Percentiles rank a stretch among this genome's conserved stretches.
These are phyloP conservation scores for Boletus mariae DNA, from an alignment of 1,284 basidiomycete species.

Conservation along the genomic window DNA sequence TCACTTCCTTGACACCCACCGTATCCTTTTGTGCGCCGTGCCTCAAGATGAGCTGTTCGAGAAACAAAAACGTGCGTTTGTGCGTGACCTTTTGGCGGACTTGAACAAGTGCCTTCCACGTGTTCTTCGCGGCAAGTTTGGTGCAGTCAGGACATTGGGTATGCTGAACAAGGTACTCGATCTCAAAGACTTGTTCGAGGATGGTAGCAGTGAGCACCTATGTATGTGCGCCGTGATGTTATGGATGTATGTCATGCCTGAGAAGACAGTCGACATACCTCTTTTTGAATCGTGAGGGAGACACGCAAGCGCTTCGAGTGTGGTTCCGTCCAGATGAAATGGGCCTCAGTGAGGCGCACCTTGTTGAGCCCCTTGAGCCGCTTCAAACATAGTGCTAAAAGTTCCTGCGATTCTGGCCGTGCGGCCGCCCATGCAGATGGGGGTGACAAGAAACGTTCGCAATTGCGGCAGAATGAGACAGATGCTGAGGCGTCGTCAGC, in stretches of 20 bases:
- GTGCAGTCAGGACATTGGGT: conserved; percentile 96
- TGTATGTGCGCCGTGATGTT: not conserved
- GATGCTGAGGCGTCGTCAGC: conserved; percentile 53
- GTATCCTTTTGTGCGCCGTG: conserved; percentile 97
- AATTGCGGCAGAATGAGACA: conserved; percentile 93
- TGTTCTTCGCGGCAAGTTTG: conserved; percentile 94
- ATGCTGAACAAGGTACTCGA: conserved; percentile 94
- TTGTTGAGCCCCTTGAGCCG: conserved; percentile 93
- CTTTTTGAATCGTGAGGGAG: conserved; percentile 97
- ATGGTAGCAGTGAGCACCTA: conserved; percentile 93
- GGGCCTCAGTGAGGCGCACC: conserved; percentile 94
- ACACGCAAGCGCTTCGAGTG: conserved; percentile 93
- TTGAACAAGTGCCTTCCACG: conserved; percentile 96
- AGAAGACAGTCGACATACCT: conserved; percentile 48
- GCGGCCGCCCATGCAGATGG: conserved; percentile 86
- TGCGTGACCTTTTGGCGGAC: conserved; percentile 97
- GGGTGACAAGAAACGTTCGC: conserved; percentile 93
- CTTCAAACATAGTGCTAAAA: conserved; percentile 87
- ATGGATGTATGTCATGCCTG: not conserved
- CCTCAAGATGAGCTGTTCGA: conserved; percentile 97
- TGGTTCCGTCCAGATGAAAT: conserved; percentile 99
- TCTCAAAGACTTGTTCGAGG: conserved; percentile 95
- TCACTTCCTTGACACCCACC: conserved; percentile 87
- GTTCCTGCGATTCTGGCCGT: conserved; percentile 88
- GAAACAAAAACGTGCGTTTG: conserved; percentile 96